phyloP scores from a whole-genome alignment of 805 yeast species.

The Schwanniomyces yamadae region DNA sequence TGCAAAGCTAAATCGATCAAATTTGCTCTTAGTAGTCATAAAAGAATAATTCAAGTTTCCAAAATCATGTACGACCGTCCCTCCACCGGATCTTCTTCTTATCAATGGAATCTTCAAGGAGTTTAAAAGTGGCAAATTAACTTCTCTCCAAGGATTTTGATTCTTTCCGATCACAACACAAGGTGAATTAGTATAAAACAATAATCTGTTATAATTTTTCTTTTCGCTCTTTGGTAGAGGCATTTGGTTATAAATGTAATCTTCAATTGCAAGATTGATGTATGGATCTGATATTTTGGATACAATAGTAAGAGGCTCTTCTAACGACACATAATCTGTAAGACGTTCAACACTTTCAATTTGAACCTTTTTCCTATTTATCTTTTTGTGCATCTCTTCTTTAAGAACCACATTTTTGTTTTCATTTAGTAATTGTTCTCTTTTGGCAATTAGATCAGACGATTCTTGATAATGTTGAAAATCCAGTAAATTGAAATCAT shows the following conservation, averaged over 20 bases:
- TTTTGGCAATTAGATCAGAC: slow-evolving; percentile 23
- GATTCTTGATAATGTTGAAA: slow-evolving; percentile 39
- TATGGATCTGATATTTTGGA: slow-evolving; percentile 66
- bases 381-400: not conserved
- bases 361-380: not conserved
- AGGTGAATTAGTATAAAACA: slow-evolving; percentile 74
- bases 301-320: slow-evolving; percentile 53
- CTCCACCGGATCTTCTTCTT: slow-evolving; percentile 90
- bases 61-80: slow-evolving; percentile 90
- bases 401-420: too few species aligned
- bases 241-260: slow-evolving; percentile 65
- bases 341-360: not conserved
- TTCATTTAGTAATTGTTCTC: slow-evolving; percentile 8
- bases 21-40: slow-evolving; percentile 65
- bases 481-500: slow-evolving; percentile 37
- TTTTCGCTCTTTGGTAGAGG: slow-evolving; percentile 36
- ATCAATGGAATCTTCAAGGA: slow-evolving; percentile 59
- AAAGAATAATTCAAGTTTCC: slow-evolving; percentile 88
- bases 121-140: slow-evolving; percentile 57
- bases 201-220: slow-evolving; percentile 48
- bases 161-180: slow-evolving; percentile 95
- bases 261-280: slow-evolving; percentile 78
- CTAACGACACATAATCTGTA: not conserved
- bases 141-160: slow-evolving; percentile 92
- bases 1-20: slow-evolving; percentile 59